Evolutionary conservation across 2,329 filamentous ascomycete genomes (phyloP).

Genomic region (Akanthomyces dipterigenus): DNA sequence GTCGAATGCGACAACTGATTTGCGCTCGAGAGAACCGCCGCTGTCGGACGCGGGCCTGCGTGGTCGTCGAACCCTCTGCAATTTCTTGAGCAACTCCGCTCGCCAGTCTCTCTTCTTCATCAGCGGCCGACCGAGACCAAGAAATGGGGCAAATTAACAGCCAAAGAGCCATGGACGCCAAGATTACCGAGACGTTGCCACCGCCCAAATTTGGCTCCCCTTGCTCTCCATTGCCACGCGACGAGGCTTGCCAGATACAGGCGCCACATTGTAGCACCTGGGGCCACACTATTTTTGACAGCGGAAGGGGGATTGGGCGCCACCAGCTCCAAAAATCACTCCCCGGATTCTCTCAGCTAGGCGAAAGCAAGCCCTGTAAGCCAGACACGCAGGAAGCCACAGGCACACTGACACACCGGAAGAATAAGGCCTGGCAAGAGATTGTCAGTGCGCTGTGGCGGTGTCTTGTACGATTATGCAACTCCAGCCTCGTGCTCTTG

Average conservation of each 20-base stretch:
- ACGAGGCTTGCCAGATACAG: constrained; percentile 11
- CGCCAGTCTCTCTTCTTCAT: background rate
- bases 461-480: background rate
- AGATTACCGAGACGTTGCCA: constrained; percentile 11
- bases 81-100: background rate
- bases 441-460: background rate
- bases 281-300: constrained; percentile 2
- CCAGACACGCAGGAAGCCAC: constrained; percentile 2
- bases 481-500: background rate
- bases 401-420: background rate
- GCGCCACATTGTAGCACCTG: constrained; percentile 10
- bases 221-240: constrained; percentile 10
- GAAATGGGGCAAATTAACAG: background rate
- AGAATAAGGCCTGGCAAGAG: background rate
- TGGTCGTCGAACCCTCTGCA: background rate
- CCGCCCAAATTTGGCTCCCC: constrained; percentile 5
- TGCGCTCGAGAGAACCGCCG: background rate
- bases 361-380: constrained; percentile 4
- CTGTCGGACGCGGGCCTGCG: background rate
- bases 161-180: background rate
- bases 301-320: background rate
- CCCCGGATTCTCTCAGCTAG: constrained; percentile 5
- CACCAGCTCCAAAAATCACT: background rate
- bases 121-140: background rate
- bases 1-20: background rate